Evolutionary conservation across 176 grass and related monocot genomes (phyloP), one percentile per base, ranked within the genome.

Genomic region (Saccharum spontaneum): DNA sequence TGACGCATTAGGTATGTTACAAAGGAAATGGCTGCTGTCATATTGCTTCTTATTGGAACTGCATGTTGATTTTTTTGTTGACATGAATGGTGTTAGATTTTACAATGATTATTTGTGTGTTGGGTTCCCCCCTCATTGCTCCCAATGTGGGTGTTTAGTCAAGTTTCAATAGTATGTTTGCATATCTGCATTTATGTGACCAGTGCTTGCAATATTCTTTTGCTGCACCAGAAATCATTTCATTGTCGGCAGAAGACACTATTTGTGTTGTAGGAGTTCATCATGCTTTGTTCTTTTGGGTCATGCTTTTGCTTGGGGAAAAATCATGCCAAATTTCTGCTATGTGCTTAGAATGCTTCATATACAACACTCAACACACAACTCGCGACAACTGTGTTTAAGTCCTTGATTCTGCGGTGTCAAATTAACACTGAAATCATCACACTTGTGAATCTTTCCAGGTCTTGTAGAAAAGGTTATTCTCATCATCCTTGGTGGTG

Each of bases 1-100:
- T 97, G 82, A 97, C 52, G 68, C 18, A 33, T 84, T 88, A 87
- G 90, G 93, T 95, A 87, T 76, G 82, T 88, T 71, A 66, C 33
- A 33, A 65, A 65, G 57, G 24, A 64, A 50, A 86, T 40, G 22
- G 71, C n/a, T 33, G 23, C 22, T 11, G 7, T 76, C 64, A 73
- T 76, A 68, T 44, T 77, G 41, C 33, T 68, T 34, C 71, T 14
- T 57, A 60, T 67, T 37, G 43, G 43, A 24, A 39, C 54, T 16
- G 37, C n/a, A 17, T 77, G 24, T 57, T 82, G 22, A 36, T 20
- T 22, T 60, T 59, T 67, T 66, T 79, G 48, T 69, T 76, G 22
- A 40, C 59, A 23, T 71, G 23, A 77, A 67, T 36, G 15, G 1
- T 10, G 22, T 61, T 45, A 15, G 5, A 75, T 9, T 38, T 78